Evolutionary conservation across 2,329 filamentous ascomycete species (phyloP), one percentile per base, ranked within the genome.

Genomic region (Gyromitra esculenta): DNA sequence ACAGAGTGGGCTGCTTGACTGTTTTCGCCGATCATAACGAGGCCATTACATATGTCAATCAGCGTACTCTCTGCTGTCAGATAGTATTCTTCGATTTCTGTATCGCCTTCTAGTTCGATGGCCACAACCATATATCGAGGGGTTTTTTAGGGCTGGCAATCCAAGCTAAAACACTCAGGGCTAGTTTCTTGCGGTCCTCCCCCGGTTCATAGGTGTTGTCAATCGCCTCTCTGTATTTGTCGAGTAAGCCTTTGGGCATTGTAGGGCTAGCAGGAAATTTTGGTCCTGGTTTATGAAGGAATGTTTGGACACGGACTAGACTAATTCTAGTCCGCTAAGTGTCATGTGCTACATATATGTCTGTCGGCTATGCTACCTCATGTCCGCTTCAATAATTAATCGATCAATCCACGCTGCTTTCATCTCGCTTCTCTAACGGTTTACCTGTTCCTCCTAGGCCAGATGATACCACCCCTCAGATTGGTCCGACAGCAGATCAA

Each of bases 11-110:
- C 52, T 31, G 52, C 59, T 48, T 50, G 1, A 11, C 56, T 59
- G 7, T 52, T 48, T 48, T 60, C 54, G 5, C 68, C 70, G 8
- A 66, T 52, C 31, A 35, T 35, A 15, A 73, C 37, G 37, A 73
- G 63, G 31, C 56, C 45, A 6, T 39, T n/a, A 48, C 70, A 73
- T 13, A 65, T 31, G 35, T 68, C 50, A 18, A 73, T 31, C 18
- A 67, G 15, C 11, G n/a, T 15, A 0, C 7, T 31, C 45, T 56
- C 50, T 45, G 35, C 48, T 37, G 35, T 15, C 9, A 71, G 37
- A 25, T 41, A 21, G 13, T 71, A 35, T 11, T 71, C 68, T 54
- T 57, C 64, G 37, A 67, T 56, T 3, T n/a, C 6, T 35, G 9
- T 25, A 43, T 56, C 48, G 9, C 11, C n/a, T 67, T 48, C 64